Conservation (phyloP, 768 basidiomycete species). For the Rhodosporidiobolus odoratus region DNA sequence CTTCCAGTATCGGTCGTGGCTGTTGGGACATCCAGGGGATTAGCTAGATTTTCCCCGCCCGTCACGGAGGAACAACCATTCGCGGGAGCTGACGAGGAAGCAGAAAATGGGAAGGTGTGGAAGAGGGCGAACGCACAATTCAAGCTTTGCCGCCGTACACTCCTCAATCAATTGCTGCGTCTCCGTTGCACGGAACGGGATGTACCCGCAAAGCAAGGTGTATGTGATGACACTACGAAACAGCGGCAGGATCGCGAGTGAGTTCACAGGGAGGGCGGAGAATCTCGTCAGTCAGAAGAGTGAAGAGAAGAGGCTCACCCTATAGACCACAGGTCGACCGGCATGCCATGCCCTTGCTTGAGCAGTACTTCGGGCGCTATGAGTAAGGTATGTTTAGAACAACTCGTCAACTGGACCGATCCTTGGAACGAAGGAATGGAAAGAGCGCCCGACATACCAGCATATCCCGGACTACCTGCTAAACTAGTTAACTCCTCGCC, state of each 20-base stretch:
- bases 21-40: no score
- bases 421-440: no score
- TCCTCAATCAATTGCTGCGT: conserved; percentile 68
- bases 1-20: conserved; percentile 86
- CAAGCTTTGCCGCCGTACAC: conserved; percentile 75
- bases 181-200: conserved; percentile 85
- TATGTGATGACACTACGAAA: conserved; percentile 86
- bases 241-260: background rate
- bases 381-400: conserved; percentile 50
- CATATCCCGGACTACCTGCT: conserved; percentile 44
- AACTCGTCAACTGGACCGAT: accelerated
- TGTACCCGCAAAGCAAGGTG: conserved; percentile 77
- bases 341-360: conserved; percentile 64
- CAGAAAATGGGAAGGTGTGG: background rate
- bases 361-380: conserved; percentile 61
- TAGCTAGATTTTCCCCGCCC: no score
- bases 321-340: conserved; percentile 88
- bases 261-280: background rate
- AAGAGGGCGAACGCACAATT: conserved; percentile 52
- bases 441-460: conserved; percentile 20
- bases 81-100: background rate
- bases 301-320: conserved; percentile 56
- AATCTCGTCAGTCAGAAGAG: background rate
- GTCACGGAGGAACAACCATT: background rate
- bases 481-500: conserved; percentile 44